Evolutionary conservation across 768 basidiomycete species (phyloP).

Genomic region (Tricholoma flavovirens): DNA sequence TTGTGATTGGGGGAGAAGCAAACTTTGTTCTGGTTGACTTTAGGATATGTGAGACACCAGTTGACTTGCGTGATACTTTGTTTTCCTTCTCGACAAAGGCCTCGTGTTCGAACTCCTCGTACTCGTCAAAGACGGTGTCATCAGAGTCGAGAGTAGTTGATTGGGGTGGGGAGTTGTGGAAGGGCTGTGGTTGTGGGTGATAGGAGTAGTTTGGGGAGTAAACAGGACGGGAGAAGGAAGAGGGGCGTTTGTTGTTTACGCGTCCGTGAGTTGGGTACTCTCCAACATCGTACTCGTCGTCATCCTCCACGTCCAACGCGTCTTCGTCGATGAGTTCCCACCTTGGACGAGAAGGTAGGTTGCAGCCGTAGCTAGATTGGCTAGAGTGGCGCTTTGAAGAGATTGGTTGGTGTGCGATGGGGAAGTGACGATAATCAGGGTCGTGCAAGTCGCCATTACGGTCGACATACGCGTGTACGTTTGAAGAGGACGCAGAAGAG

Average conservation of each 20-base stretch:
- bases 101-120: constrained; percentile 16
- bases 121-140: constrained; percentile 24
- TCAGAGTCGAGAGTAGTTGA: constrained; percentile 17
- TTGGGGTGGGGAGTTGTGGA: constrained; percentile 8
- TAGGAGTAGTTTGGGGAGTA: constrained; percentile 13
- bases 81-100: not conserved
- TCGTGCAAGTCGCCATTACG: constrained; percentile 58
- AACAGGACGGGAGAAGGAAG: constrained; percentile 13
- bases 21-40: not conserved
- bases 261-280: not conserved
- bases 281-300: constrained; percentile 14
- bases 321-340: constrained; percentile 29
- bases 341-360: constrained; percentile 16
- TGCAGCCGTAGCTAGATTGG: not conserved
- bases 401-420: constrained; percentile 23
- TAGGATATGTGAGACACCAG: not conserved
- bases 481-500: constrained; percentile 17
- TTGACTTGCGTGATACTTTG: not conserved
- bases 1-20: not conserved
- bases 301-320: constrained; percentile 23
- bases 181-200: constrained; percentile 11
- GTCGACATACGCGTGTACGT: constrained; percentile 49
- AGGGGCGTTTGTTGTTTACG: constrained; percentile 5
- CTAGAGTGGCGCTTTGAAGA: constrained; percentile 11
- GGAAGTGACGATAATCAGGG: constrained; percentile 64